Base-by-base conservation (phyloP, 2,329 filamentous ascomycete species). In the Sphaerulina vaccinii region DNA sequence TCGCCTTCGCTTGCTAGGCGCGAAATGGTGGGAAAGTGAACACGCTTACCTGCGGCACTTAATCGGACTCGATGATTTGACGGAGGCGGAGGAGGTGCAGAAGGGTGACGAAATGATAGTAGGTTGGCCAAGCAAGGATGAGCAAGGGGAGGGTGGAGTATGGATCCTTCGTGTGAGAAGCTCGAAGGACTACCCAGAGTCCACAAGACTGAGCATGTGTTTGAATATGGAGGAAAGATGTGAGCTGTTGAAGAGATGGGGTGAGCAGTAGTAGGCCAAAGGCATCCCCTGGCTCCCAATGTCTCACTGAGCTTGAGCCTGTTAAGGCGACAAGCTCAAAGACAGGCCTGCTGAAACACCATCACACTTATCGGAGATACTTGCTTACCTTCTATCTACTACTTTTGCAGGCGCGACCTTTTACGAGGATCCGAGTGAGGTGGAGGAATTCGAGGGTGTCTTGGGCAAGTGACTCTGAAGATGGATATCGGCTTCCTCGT, bases 1-100 rank as follows among this genome's bases (percentile, higher is more conserved):
- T 21, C 27, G 42, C 10, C 42, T 45, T 13, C 42, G 42, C 18
- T 35, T 45, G 18, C 29, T 45, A 10, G 42, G 42, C 29, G 42
- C 42, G 18, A 45, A 35, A 22, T 45, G 27, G 42, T 45, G 27
- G 42, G 29, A 45, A 22, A 45, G 42, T 6, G 16, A 33, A 18
- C 16, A 45, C 15, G 11, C 42, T 35, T 45, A 45, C 3, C 15
- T 45, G 27, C 27, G 27, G 7, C 7, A 29, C 7, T 13, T 36
- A 32, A 37, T 37, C 35, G 35, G 35, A 8, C 6, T 37, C 15
- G 35, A 37, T 6, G 35, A 37, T 6, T 9, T 37, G 35, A 37
- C 35, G 35, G 35, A 37, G 35, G 16, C 16, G 35, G 35, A 37
- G 35, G n/a, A n/a, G n/a, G n/a, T n/a, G n/a, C n/a, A 37, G 15